Base-by-base conservation (phyloP, 129 eudicot species). In the Calendula officinalis region DNA sequence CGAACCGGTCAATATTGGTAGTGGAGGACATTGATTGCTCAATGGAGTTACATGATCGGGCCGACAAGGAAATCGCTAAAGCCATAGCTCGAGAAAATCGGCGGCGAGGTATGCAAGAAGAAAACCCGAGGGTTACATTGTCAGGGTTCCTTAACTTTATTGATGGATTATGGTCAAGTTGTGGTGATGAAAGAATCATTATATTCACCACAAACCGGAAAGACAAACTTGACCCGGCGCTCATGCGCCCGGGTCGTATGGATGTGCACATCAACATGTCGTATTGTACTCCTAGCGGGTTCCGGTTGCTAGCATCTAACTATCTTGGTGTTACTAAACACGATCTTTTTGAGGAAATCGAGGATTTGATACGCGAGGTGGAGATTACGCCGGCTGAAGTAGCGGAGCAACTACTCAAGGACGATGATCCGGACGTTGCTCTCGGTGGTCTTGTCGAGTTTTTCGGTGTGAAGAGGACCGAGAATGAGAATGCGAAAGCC, bases 11-110 rank as follows among this genome's bases (percentile, higher is more conserved):
- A 0, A 84, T 84, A n/a, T 76, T 87, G 13, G 86, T 88, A 9
- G 84, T 88, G 32, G 91, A 88, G 44, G 94, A 82, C 62, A 88
- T 85, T 34, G 96, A 88, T 41, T 88, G 96, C 62, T 80, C 84
- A 4, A 77, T 82, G 13, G 73, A 77, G 38, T 53, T 86, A 76
- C 89, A 83, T 3, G 78, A 75, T 67, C 62, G 79, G 42, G 59
- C 16, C 11, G 70, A 37, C 2, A 16, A 4, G 5, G 48, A 17
- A 22, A 34, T 56, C 48, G 56, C 14, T 39, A 53, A 45, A 6
- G 34, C 47, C 59, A 34, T 35, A 17, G 64, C 30, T 8, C 35
- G 43, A 14, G 53, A 64, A 33, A 68, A 11, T 17, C 56, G 3
- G 3, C 14, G 64, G 32, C 38, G 47, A 53, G 65, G 64, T 15